Percentiles rank a stretch among this genome's conserved stretches.
Conservation (phyloP, 2,329 filamentous ascomycete genomes). For the Diaporthe humulicola region DNA sequence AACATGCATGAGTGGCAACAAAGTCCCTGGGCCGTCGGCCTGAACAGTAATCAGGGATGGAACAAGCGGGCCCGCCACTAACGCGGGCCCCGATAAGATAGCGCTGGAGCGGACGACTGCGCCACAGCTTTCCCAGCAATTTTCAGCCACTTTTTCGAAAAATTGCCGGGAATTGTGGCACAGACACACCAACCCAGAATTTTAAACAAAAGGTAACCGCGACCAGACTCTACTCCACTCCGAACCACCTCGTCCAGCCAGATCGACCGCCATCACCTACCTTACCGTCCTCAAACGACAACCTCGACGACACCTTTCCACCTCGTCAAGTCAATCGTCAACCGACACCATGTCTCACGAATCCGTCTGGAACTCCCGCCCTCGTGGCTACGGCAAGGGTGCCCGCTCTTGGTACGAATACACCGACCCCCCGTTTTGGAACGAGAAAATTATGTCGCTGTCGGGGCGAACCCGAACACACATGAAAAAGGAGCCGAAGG, state of each 20-base stretch:
- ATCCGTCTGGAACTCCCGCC: slow-evolving; percentile 99
- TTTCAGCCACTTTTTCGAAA: neutral
- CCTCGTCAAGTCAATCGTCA: slow-evolving; percentile 43
- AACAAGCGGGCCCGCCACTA: neutral
- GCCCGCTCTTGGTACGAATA: slow-evolving; percentile 88
- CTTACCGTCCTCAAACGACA: slow-evolving; percentile 39
- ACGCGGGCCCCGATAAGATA: slow-evolving; percentile 31
- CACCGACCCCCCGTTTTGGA: slow-evolving; percentile 22
- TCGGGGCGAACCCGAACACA: slow-evolving; percentile 20
- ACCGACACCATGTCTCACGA: slow-evolving; percentile 78
- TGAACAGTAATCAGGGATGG: neutral
- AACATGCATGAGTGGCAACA: slow-evolving; percentile 23
- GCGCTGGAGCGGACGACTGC: neutral
- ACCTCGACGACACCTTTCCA: slow-evolving; percentile 44
- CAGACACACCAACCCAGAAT: slow-evolving; percentile 41
- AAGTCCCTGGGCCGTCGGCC: neutral
- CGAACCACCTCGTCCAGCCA: slow-evolving; percentile 36
- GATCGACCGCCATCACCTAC: slow-evolving; percentile 36
- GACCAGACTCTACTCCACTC: slow-evolving; percentile 39
- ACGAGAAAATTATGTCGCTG: slow-evolving; percentile 16
- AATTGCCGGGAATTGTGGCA: slow-evolving; percentile 18
- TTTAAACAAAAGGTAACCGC: slow-evolving; percentile 42
- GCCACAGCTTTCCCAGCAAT: neutral
- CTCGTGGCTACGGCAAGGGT: slow-evolving; percentile 97
- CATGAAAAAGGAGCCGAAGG: slow-evolving; percentile 37